Base-by-base conservation (phyloP, 2,329 filamentous ascomycete species). In the Claviceps humidiphila region DNA sequence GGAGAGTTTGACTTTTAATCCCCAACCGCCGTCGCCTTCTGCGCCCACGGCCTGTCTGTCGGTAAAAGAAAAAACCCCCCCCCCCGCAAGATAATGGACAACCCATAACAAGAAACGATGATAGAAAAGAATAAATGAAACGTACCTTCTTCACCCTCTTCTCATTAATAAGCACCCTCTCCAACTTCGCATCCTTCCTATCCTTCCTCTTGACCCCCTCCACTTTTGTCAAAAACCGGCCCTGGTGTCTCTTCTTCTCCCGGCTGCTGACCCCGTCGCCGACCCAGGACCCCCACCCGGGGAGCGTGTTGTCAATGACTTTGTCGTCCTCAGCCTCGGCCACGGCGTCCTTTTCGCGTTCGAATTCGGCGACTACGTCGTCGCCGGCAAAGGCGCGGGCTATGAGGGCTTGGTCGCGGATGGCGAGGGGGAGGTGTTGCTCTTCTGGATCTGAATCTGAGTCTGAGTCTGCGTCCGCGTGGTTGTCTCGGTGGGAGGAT, bases 241-340 rank as follows among this genome's bases (percentile, higher is more conserved):
- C 77, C 61, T 75, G 73, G 62, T 85, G 82, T 59, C 77, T 71
- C 63, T 81, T 81, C 67, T 80, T 76, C 58, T 86, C 79, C 55
- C 78, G 80, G 59, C 81, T 83, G 66, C 81, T 85, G 57, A 96
- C 74, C 17, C 90, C 91, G 16, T 86, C 82, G 56, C 93, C 93
- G 5, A 86, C 79, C 93, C 93, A 96, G 61, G 77, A 83, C 58
- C 93, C 93, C 93, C 93, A 98, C 46, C 93, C 93, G 0, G 89
- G 89, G 5, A 98, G 76, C n/a, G 87, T 86, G 58, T 85, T 85
- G 64, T 91, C 89, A 34, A 89, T 71, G 52, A 88, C 73, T 68
- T 93, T 85, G 63, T 94, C 87, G 58, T 86, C 89, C 66, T 96
- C 89, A 17, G 87, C 86, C 34, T 80, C 76, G 17, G 81, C 79